Base-by-base conservation (phyloP, 768 basidiomycete genomes). In the Leccinum aurantiacum region DNA sequence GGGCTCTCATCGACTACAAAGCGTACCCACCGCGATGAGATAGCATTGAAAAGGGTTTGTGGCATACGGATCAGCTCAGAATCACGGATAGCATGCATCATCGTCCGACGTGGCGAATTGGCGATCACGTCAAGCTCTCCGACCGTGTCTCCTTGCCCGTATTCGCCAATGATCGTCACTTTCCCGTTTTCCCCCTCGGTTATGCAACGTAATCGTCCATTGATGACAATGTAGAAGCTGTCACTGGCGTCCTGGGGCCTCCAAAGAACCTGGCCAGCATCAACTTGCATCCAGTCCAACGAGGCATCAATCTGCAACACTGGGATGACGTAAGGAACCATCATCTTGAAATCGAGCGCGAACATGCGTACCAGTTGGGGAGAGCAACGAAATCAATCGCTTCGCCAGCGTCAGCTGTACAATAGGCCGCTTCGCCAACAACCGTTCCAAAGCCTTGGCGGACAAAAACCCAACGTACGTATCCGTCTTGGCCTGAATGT, bases 41-140 rank as follows among this genome's bases (percentile, higher is more conserved):
- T 96, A 1, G 97, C 97, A 72, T 98, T 98, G 80, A 98, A 99
- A 10, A 99, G 80, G 0, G 97, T 97, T 68, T 91, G 88, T 1
- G 97, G 97, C 91, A 99, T 97, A 29, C 96, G 80, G 29, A 96
- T 96, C 13, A 99, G 81, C 72, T 99, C 97, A 0, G 95, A 94
- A 71, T 99, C 97, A 67, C 97, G 93, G 63, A 99, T 98, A 7
- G 97, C 97, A 75, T 98, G 96, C 17, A 98, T 87, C 0, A 95
- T 98, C 52, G 87, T 95, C 57, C 89, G 84, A 59, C 97, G 84
- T 3, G 85, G 84, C 17, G 88, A 90, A 66, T 89, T 91, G 8
- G 95, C 97, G 68, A 99, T 98, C 55, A 97, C 97, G 71, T 98
- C 97, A 13, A 99, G 81, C 74, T 99, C 97, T 25, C 97, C 97